Evolutionary conservation across 176 grass and related monocot genomes (phyloP), one percentile per base, ranked within the genome.

Genomic region (Canna indica): DNA sequence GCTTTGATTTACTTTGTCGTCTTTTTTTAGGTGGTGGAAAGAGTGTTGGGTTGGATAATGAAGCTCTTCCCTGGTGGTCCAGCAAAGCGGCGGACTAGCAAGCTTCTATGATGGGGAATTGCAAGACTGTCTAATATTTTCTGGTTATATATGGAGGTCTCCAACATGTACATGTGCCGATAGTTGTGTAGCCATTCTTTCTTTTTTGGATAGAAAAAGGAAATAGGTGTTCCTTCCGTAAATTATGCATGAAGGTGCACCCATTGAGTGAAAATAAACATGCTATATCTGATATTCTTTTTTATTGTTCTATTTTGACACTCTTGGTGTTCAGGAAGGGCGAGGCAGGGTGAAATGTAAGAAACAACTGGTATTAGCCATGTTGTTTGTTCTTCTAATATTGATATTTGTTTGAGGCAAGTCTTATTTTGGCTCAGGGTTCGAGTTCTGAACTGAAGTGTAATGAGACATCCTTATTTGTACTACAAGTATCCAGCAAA

Each of bases 1-100:
- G 29, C 31, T 64, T 5, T 34, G 31, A 0, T 10, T 18, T 64
- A 26, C 36, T 44, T 26, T 16, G 22, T 3, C 26, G 25, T 47
- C 17, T 47, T 27, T 72, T 38, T 77, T 4, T 76, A 99, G 95
- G 95, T 94, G 27, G 95, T 99, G 1, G 95, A 90, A 73, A 80
- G 90, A 70, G 95, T 99, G 67, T 80, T 99, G 73, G 87, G 90
- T 71, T 99, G 95, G 95, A 90, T 99, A 82, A 94, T 94, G 82
- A 99, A 90, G 80, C 95, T 99, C 64, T 99, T 99, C 75, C 95
- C 95, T 48, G 87, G 87, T 66, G 90, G 95, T 7, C 87, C 87
- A 2, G 65, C 82, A 69, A 99, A 90, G 78, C 95, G 90, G 67
- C 90, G 87, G n/a, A 90, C 90, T 58, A 99, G 87, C 82, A 99